phyloP scores from a whole-genome alignment of 2,329 filamentous ascomycete species.

The Fusarium sp. region DNA sequence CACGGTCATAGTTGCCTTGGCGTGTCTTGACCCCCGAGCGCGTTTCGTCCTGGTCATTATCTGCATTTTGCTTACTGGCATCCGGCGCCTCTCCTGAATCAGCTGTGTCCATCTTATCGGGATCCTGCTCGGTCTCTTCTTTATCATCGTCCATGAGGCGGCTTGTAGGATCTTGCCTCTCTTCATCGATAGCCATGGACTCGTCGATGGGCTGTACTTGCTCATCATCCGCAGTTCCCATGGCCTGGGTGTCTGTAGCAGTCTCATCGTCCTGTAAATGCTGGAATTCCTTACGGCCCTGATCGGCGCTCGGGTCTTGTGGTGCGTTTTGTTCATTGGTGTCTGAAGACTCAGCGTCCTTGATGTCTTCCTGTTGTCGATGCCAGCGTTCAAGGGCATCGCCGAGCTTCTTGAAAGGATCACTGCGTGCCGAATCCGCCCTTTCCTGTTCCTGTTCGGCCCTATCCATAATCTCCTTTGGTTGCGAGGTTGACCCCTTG shows the following conservation, averaged over 20 bases:
- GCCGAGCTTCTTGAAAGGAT: constrained; percentile 93
- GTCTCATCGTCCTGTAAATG: constrained; percentile 87
- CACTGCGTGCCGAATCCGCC: constrained; percentile 55
- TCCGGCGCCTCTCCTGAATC: constrained; percentile 50
- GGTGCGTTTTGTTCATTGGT: constrained; percentile 50
- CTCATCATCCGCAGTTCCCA: constrained; percentile 88
- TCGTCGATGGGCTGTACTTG: constrained; percentile 88
- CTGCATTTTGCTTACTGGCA: constrained; percentile 52
- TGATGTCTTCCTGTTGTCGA: constrained; percentile 84
- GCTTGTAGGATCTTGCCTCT: constrained; percentile 62
- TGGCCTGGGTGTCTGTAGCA: constrained; percentile 86
- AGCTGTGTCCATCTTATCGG: constrained; percentile 56
- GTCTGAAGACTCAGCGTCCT: constrained; percentile 60
- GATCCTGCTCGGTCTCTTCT: constrained; percentile 56
- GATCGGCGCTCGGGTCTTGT: constrained; percentile 60
- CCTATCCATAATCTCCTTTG: constrained; percentile 59
- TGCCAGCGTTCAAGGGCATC: constrained; percentile 95
- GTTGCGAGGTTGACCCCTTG: constrained; percentile 64
- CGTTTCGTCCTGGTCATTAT: constrained; percentile 62
- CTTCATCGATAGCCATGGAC: constrained; percentile 83
- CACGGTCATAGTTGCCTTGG: constrained; percentile 66
- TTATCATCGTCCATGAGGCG: constrained; percentile 65
- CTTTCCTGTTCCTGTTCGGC: constrained; percentile 55
- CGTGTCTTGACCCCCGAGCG: constrained; percentile 68
- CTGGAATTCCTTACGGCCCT: constrained; percentile 86